Evolutionary conservation across 257 asterid genomes (phyloP).

Genomic region (Petunia secreta): DNA sequence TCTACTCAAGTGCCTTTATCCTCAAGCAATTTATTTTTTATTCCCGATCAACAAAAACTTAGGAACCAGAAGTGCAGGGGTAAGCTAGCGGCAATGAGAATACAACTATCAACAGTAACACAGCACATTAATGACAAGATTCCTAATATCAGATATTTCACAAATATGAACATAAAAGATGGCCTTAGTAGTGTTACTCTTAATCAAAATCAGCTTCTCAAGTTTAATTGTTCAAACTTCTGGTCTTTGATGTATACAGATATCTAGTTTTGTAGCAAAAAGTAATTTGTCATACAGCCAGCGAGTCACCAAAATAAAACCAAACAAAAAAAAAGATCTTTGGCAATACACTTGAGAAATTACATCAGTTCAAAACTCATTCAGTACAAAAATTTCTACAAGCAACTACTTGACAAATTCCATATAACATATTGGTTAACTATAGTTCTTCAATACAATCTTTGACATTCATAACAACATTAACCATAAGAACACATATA

Average conservation of each 20-base stretch:
- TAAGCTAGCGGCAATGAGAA: not conserved
- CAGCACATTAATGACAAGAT: not conserved
- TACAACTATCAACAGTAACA: not conserved
- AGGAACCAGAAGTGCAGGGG: not conserved
- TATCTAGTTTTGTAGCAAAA: not conserved
- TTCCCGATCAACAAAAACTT: not conserved
- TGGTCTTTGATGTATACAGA: not conserved
- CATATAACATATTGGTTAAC: not conserved
- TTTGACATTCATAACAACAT: not conserved
- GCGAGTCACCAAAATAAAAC: not conserved
- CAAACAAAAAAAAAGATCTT: not conserved
- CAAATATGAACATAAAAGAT: not conserved
- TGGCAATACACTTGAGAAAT: not conserved
- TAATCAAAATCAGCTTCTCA: not conserved
- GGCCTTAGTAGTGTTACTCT: not conserved
- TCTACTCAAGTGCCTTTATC: not conserved
- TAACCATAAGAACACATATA: constrained; percentile 36
- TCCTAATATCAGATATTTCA: not conserved
- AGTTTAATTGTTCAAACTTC: not conserved
- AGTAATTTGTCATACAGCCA: not conserved
- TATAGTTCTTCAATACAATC: not conserved
- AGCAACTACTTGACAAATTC: not conserved
- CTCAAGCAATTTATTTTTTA: not conserved
- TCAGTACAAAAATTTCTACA: not conserved
- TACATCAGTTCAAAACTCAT: not conserved